Base-by-base conservation (phyloP, 2,329 filamentous ascomycete genomes). In the Phialocephala subalpina region DNA sequence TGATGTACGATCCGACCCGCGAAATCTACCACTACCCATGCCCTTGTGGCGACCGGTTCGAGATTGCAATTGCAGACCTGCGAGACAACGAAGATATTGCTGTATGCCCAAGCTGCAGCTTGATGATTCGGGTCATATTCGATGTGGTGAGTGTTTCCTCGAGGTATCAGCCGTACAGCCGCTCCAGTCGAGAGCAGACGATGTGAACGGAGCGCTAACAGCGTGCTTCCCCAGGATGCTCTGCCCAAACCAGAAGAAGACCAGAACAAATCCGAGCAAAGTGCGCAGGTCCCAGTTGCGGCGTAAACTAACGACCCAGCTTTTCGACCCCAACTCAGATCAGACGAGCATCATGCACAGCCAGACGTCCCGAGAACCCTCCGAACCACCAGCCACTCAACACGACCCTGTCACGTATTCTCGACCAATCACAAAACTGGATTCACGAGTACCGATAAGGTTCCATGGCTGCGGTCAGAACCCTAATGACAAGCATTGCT, bases 21-120 rank as follows among this genome's bases (percentile, higher is more conserved):
- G 91, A 97, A 78, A 90, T 97, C 73, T 99, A 97, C 82, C 92
- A 95, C 81, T 97, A 97, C 79, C 96, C 96, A 16, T 99, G 96
- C 78, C 96, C 96, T 0, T 99, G 96, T 80, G 96, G 96, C 82
- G 96, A 99, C 82, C 88, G 92, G 67, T 99, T 99, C 82, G 92
- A 97, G 82, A 97, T 96, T 76, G 87, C 87, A 22, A 88, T 98
- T 63, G 88, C 86, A 63, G 94, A 98, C 78, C 83, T 99, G 74
- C 87, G 90, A 65, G 94, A 98, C 76, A 92, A 93, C 69, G 89
- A 95, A 78, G 94, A 98, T 73, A 94, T 99, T 76, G 96, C 92
- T n/a, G 92, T 98, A 12, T 99, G 96, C 75, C 96, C 96, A 25
- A 97, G 94, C 78, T 99, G 96, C 80, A 97, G 94, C 79, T 82